Evolutionary conservation across 805 yeast genomes (phyloP), one percentile per base, ranked within the genome.

Genomic region (Spencermartinsiella europaea): DNA sequence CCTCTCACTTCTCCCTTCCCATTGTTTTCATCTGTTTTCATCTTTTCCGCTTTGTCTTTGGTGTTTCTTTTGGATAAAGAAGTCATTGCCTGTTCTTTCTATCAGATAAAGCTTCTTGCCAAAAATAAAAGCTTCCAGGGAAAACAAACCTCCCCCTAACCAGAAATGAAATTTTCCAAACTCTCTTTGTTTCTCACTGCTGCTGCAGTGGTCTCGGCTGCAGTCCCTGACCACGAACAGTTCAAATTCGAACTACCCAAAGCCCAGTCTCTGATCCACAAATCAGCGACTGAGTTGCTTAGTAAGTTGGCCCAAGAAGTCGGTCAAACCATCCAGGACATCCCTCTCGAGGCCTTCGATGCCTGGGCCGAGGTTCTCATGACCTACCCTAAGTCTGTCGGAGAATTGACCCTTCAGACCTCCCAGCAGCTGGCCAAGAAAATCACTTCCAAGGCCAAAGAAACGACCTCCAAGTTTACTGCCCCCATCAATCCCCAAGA

Each of bases 331-430:
- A 50, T 56, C 14, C 63, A 64, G 15, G 46, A 44, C 8, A 40
- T 61, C 17, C 65, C 67, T 21, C 38, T 27, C 25, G 51, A 52
- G 25, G 66, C 67, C 12, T 34, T 50, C 34, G 52, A 42, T n/a
- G 58, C 62, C 16, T 63, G 66, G 66, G 51, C 52, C 40, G 50
- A 56, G 4, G 66, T 63, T 21, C 40, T 62, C 19, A 53, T 43
- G 44, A 58, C 54, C 40, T 53, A 54, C 19, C 63, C 65, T 33
- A 34, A 51, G 37, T 61, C 60, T 34, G 62, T 63, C 27, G 48
- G 39, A 28, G 49, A 49, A 37, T 49, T 63, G 48, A 25, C 47
- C 27, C 21, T 55, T 40, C 38, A 44, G 27, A 27, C 40, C 28
- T 21, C 44, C 21, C 40, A 34, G 48, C 35, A 46, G 36, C 20